Conservation (phyloP, 129 eudicot species). For the Artemisia annua region DNA sequence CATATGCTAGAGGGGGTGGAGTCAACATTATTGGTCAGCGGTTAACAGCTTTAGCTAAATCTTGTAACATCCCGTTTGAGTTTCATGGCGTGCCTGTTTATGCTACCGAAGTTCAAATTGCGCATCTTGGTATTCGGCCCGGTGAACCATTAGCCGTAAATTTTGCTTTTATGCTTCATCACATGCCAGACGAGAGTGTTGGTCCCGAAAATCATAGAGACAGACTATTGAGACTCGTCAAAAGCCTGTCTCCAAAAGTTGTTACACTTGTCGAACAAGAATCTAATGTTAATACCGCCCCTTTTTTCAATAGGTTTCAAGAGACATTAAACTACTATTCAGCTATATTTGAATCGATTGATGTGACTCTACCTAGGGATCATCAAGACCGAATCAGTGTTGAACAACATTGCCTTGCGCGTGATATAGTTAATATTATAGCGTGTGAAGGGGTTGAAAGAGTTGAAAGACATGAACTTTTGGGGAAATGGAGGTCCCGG, state of each 20-base stretch:
- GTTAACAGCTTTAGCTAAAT: conserved; percentile 38
- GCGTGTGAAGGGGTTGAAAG: conserved; percentile 65
- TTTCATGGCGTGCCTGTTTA: conserved; percentile 38
- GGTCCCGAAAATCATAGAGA: conserved; percentile 49
- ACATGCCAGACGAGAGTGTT: conserved; percentile 67
- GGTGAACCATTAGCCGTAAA: conserved; percentile 63
- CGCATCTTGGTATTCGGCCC: conserved; percentile 34
- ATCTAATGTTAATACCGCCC: conserved; percentile 48
- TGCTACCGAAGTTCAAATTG: conserved; percentile 31
- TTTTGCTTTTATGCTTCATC: conserved; percentile 55
- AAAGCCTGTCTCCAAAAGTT: conserved; percentile 55
- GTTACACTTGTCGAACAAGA: conserved; percentile 63
- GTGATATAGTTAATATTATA: conserved; percentile 56
- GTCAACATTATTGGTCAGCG: conserved; percentile 47
- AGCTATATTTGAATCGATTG: conserved; percentile 62
- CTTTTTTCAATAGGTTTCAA: conserved; percentile 45
- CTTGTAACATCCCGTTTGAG: conserved; percentile 59
- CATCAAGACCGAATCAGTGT: conserved; percentile 47
- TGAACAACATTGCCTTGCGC: conserved; percentile 65
- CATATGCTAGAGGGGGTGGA: conserved; percentile 44
- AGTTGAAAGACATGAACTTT: conserved; percentile 56
- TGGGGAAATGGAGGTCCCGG: conserved; percentile 55
- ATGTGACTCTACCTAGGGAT: conserved; percentile 50
- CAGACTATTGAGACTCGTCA: conserved; percentile 44
- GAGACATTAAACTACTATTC: conserved; percentile 42